These are phyloP conservation scores for Macrocybe gigantea DNA, from an alignment of 768 basidiomycete genomes.

Conservation along the genomic window DNA sequence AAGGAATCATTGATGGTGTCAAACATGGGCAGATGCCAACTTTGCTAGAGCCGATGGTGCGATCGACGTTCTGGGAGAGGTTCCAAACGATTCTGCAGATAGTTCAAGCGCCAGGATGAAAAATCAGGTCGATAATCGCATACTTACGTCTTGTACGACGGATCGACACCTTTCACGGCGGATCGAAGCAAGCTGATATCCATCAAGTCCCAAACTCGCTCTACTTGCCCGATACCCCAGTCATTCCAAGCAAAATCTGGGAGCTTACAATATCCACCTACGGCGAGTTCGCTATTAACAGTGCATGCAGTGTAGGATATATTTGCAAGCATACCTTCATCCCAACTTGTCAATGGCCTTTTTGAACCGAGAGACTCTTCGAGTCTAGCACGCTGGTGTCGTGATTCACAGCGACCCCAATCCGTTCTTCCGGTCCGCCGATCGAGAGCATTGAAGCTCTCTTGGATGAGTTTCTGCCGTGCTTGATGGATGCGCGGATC, in stretches of 20 bases:
- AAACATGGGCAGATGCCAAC: slow-evolving; percentile 88
- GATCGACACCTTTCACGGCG: slow-evolving; percentile 75
- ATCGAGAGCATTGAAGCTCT: slow-evolving; percentile 58
- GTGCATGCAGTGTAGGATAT: slow-evolving; percentile 1
- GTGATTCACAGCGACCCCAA: slow-evolving; percentile 89
- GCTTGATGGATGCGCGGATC: slow-evolving; percentile 90
- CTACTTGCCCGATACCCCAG: slow-evolving; percentile 90
- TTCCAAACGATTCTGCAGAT: slow-evolving; percentile 81
- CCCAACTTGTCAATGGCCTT: slow-evolving; percentile 89
- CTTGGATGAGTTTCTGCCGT: slow-evolving; percentile 74
- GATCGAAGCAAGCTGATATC: slow-evolving; percentile 85
- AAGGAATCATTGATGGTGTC: slow-evolving; percentile 95
- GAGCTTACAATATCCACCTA: slow-evolving; percentile 79
- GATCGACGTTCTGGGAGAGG: slow-evolving; percentile 93
- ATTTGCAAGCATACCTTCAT: slow-evolving; percentile 55
- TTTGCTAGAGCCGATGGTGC: slow-evolving; percentile 75
- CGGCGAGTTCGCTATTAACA: slow-evolving; percentile 1
- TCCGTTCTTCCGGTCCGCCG: slow-evolving; percentile 72
- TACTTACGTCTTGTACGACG: slow-evolving; percentile 82
- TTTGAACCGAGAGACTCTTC: slow-evolving; percentile 80
- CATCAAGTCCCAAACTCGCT: slow-evolving; percentile 93
- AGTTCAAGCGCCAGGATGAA: slow-evolving; percentile 7
- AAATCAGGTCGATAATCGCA: not conserved
- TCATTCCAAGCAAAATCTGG: slow-evolving; percentile 91
- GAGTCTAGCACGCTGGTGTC: slow-evolving; percentile 81